A percentile compares a stretch with the other conserved stretches of the same genome.
Conservation (phyloP, 2,329 filamentous ascomycete genomes). For the Fusarium chaquense region DNA sequence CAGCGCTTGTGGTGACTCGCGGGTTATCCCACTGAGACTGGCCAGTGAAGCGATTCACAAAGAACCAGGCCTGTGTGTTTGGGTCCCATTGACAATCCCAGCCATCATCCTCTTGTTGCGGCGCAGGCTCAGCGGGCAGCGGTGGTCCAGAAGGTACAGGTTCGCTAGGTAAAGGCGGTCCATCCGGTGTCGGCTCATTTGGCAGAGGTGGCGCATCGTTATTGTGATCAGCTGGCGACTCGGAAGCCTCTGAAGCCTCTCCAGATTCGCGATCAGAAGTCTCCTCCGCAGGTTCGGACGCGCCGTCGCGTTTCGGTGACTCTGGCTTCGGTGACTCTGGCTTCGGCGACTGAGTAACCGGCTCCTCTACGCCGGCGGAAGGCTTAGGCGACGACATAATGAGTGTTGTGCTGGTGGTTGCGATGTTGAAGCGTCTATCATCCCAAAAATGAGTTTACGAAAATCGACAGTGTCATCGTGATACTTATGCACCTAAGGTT, state of each 20-base stretch:
- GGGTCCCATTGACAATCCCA: constrained; percentile 87
- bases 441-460: constrained; percentile 56
- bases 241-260: constrained; percentile 43
- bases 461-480: constrained; percentile 50
- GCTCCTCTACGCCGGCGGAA: constrained; percentile 29
- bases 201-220: constrained; percentile 53
- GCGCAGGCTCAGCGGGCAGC: constrained; percentile 57
- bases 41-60: constrained; percentile 83
- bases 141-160: constrained; percentile 52
- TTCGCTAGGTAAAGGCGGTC: constrained; percentile 53
- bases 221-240: constrained; percentile 20
- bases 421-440: constrained; percentile 49
- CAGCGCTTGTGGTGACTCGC: constrained; percentile 68
- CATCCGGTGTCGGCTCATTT: constrained; percentile 47
- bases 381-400: constrained; percentile 43
- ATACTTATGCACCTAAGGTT: constrained; percentile 57
- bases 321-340: constrained; percentile 31
- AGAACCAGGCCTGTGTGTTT: constrained; percentile 78
- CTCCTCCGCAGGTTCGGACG: constrained; percentile 28
- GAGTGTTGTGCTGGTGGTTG: constrained; percentile 18
- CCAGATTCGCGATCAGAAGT: constrained; percentile 41
- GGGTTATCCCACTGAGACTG: constrained; percentile 89
- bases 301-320: constrained; percentile 22
- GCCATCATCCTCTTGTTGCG: constrained; percentile 74
- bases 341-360: constrained; percentile 27